Evolutionary conservation across 2,329 filamentous ascomycete genomes (phyloP), one percentile per base, ranked within the genome.

Genomic region (Trichoderma polysporum): DNA sequence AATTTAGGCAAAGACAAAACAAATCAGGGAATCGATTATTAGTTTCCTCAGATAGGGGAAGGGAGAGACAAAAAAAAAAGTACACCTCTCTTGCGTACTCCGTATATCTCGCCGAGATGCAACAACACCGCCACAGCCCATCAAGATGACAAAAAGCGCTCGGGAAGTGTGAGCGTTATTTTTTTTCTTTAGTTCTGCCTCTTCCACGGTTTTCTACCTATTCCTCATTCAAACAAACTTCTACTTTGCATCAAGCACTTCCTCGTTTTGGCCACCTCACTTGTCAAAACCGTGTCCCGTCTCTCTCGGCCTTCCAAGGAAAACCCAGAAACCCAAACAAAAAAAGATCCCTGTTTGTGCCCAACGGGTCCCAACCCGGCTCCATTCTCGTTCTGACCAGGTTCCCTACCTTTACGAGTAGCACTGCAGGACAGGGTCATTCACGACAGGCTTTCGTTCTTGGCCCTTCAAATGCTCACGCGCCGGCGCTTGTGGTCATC

Each of bases 391-490:
- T 41, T 50, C 41, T 15, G 31, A 39, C 19, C 49, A 15, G 33
- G 31, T 35, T 37, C 31, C 17, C 12, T 35, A 17, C 17, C 6
- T 22, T n/a, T n/a, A n/a, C n/a, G 3, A 45, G 41, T 22, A 45
- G 22, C 41, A 45, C 15, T 9, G 27, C 49, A 31, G n/a, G 25
- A 31, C 50, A 53, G 9, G 50, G 50, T 29, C 7, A 33, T 33
- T 45, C 39, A 45, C 19, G 50, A 35, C n/a, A 53, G 50, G 29
- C 29, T 22, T 63, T 63, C 19, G 19, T 29, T 53, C 41, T 53
- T 52, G n/a, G 9, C 50, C 50, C 50, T 54, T 64, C 37, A 54
- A 63, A 41, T 13, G 49, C 60, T 63, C 60, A 63, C 60, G 60
- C 60, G 60, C 60, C 27, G 35, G 49, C 49, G 60, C 35, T 35